Conservation (phyloP, 169 alveolate species). For the Amoebophrya sp. region DNA sequence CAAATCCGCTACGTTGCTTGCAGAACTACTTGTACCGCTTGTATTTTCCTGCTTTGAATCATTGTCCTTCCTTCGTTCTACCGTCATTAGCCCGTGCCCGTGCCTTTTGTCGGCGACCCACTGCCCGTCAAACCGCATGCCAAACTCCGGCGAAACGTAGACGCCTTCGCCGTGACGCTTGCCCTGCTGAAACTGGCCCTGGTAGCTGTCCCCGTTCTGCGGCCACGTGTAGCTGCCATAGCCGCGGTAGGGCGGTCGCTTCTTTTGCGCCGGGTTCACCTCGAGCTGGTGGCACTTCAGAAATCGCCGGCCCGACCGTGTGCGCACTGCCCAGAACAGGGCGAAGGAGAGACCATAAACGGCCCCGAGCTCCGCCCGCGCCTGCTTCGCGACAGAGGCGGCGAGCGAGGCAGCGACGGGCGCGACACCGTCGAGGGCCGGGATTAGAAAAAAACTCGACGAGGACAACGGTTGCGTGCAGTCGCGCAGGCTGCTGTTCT, state of each 20-base stretch:
- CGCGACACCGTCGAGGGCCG: background rate
- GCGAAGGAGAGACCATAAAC: background rate
- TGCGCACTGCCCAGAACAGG: background rate
- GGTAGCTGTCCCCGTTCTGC: background rate
- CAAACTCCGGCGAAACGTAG: background rate
- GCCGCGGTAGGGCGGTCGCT: background rate
- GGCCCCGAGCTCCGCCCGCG: background rate
- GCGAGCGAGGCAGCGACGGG: background rate
- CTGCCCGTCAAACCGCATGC: background rate
- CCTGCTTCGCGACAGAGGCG: background rate
- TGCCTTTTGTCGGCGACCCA: background rate
- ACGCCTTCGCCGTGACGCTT: conserved; percentile 17
- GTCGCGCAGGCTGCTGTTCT: background rate
- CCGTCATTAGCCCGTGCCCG: background rate
- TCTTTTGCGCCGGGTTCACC: background rate
- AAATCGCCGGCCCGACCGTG: background rate
- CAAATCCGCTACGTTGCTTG: too few species aligned
- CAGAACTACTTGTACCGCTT: background rate
- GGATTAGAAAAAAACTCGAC: background rate
- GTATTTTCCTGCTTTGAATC: background rate
- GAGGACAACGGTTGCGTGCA: background rate
- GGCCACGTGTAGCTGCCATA: background rate
- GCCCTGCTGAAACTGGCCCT: background rate
- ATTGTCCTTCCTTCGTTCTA: background rate
- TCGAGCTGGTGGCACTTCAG: background rate